Evolutionary conservation across 2,329 filamentous ascomycete genomes (phyloP).

Genomic region (Trichoderma atrobrunneum): DNA sequence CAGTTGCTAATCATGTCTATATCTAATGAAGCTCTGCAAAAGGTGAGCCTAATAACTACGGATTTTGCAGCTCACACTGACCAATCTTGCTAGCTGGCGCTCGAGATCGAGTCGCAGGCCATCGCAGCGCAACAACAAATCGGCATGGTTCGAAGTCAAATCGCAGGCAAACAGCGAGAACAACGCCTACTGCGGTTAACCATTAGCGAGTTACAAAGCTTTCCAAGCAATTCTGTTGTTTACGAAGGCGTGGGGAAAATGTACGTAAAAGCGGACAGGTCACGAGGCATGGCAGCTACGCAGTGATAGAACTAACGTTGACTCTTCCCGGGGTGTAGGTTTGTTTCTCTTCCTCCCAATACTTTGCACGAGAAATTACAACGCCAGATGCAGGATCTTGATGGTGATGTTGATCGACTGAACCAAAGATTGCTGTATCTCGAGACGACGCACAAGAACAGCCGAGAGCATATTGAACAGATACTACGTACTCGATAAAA

Average conservation of each 20-base stretch:
- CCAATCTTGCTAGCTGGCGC: constrained; percentile 62
- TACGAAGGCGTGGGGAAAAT: constrained; percentile 98
- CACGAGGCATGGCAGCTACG: background rate
- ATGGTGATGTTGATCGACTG: constrained; percentile 74
- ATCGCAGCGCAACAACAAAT: constrained; percentile 90
- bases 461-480: constrained; percentile 83
- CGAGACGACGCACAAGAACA: constrained; percentile 94
- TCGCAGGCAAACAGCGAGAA: constrained; percentile 81
- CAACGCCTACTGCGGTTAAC: constrained; percentile 86
- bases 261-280: constrained; percentile 50
- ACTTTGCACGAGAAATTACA: constrained; percentile 74
- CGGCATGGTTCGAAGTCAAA: constrained; percentile 77
- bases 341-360: constrained; percentile 72
- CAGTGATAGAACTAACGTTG: constrained; percentile 15
- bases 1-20: constrained; percentile 67
- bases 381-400: constrained; percentile 69
- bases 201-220: constrained; percentile 71
- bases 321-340: constrained; percentile 56
- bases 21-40: constrained; percentile 88
- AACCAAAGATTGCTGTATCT: constrained; percentile 89
- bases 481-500: constrained; percentile 58
- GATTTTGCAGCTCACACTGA: background rate
- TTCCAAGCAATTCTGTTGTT: constrained; percentile 73
- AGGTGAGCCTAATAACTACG: constrained; percentile 53
- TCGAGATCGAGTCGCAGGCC: constrained; percentile 91